Conservation (phyloP, 2,329 filamentous ascomycete species). For the Bipolaris sorokiniana region DNA sequence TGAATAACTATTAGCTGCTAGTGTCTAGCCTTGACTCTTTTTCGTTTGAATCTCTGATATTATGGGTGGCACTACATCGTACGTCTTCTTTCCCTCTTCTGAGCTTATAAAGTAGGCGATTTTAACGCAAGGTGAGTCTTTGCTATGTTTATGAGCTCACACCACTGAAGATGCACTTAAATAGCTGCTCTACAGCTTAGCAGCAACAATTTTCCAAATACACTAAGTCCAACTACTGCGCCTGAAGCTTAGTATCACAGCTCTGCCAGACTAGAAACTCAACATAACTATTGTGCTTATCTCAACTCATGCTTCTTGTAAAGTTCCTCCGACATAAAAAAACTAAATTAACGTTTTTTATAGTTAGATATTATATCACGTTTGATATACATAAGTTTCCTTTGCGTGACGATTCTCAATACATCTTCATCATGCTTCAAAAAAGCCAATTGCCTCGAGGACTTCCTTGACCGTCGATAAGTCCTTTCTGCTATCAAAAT, state of each 20-base stretch:
- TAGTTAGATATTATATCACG: no score
- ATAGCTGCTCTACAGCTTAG: background rate
- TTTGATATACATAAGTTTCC: background rate
- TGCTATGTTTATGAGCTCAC: background rate
- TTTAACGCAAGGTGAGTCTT: background rate
- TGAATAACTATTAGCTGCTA: slow-evolving; percentile 2
- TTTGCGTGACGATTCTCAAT: background rate
- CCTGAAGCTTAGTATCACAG: background rate
- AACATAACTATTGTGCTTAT: background rate
- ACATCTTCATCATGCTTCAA: background rate
- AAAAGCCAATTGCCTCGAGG: background rate
- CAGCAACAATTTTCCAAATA: background rate
- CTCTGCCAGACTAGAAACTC: background rate
- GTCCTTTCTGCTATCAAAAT: background rate
- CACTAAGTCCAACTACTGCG: background rate
- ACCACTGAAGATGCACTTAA: background rate
- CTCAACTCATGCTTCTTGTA: background rate
- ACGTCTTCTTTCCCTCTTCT: slow-evolving; percentile 6
- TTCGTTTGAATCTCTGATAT: slow-evolving; percentile 9
- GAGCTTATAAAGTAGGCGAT: background rate
- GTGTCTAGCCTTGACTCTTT: slow-evolving; percentile 6
- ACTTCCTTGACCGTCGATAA: background rate
- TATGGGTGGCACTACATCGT: slow-evolving; percentile 3
- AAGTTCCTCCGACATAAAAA: background rate
- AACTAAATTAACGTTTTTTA: no score